phyloP scores from a whole-genome alignment of 2,329 filamentous ascomycete genomes.

The Microdochium nivale region DNA sequence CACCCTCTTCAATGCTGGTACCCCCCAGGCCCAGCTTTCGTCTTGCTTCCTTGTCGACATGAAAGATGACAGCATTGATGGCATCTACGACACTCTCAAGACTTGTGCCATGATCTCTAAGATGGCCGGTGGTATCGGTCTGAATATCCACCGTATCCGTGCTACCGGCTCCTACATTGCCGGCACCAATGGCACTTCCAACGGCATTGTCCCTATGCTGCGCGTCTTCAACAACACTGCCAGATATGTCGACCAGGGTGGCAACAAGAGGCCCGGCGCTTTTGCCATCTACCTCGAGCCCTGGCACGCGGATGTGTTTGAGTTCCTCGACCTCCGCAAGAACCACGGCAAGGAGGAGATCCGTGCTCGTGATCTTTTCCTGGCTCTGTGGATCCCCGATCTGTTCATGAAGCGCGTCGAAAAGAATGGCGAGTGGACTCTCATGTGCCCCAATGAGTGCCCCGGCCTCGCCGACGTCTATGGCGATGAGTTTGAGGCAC shows the following conservation, averaged over 20 bases:
- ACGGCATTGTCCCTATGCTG: constrained; percentile 95
- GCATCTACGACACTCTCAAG: constrained; percentile 98
- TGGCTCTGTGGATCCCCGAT: constrained; percentile 96
- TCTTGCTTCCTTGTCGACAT: constrained; percentile 99
- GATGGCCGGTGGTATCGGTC: constrained; percentile 94
- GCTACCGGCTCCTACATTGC: constrained; percentile 97
- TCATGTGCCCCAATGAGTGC: constrained; percentile 97
- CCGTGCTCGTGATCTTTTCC: constrained; percentile 93
- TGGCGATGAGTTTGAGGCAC: constrained; percentile 90
- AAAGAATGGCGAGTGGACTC: constrained; percentile 91
- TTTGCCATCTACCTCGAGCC: constrained; percentile 99
- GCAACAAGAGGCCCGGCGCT: constrained; percentile 96
- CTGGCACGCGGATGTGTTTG: constrained; percentile 96
- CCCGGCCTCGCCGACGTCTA: constrained; percentile 93
- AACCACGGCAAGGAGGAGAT: constrained; percentile 99
- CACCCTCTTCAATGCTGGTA: constrained; percentile 96
- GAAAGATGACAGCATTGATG: constrained; percentile 99
- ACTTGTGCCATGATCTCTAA: constrained; percentile 99
- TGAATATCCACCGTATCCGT: constrained; percentile 94
- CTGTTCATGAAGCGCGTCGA: constrained; percentile 99
- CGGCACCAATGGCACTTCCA: constrained; percentile 96
- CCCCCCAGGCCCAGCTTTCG: constrained; percentile 86
- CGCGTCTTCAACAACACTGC: constrained; percentile 99
- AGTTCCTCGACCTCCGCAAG: constrained; percentile 96
- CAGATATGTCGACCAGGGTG: constrained; percentile 96